Evolutionary conservation across 2,329 filamentous ascomycete genomes (phyloP), one percentile per base, ranked within the genome.

Genomic region (Reticulascus tulasneorum): DNA sequence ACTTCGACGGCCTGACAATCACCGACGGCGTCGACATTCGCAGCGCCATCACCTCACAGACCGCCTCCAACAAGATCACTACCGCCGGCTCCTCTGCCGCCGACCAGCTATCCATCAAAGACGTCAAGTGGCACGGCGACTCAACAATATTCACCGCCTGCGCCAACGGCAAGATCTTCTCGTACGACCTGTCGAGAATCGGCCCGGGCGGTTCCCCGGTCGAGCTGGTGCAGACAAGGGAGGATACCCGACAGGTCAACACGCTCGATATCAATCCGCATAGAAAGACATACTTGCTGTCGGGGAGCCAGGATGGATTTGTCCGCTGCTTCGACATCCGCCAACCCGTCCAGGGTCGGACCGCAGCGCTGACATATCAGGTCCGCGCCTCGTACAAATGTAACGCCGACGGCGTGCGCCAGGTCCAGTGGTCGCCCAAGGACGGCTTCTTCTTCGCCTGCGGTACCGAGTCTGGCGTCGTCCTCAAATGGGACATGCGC

Each of bases 381-480:
- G 51, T 60, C 64, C 51, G 41, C 12, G 44, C 41, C 4, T 50
- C 67, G 38, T 71, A 70, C 54, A 65, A 63, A 43, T 67, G 69
- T 53, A 74, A 73, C 44, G 67, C 67, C n/a, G 74, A 77, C 36
- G 66, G 67, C 20, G 73, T 83, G 21, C 68, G 75, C 18, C 73
- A 80, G 50, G 73, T 83, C n/a, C 70, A 77, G 46, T 83, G 79
- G 79, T 80, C 77, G 11, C 77, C 78, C 7, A 73, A 64, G 22
- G 70, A 79, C 32, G 79, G 76, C 6, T 69, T 79, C 47, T 65
- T 74, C 40, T 80, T 82, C 58, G 79, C 79, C 15, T 82, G 77
- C 53, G 78, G 72, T 32, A 82, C 79, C 0, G 79, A 82, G 42
- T 69, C 73, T 23, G 79, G 79, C 9, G 68, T 73, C 11, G 65